Evolutionary conservation across 129 eudicot genomes (phyloP), one percentile per base, ranked within the genome.

Genomic region (Flaveria bidentis): DNA sequence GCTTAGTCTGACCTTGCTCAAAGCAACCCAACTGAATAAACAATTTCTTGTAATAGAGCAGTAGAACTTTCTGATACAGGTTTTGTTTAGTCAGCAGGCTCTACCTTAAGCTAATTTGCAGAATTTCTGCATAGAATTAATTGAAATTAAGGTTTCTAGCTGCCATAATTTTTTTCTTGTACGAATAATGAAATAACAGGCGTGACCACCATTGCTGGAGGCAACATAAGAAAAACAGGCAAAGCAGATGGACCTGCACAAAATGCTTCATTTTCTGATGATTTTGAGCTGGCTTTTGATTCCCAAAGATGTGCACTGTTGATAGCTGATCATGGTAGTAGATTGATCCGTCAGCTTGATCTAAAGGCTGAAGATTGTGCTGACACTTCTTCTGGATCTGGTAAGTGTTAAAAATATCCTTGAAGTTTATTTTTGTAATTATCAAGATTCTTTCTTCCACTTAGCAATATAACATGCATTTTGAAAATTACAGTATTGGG

Each of bases 161-260:
- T 17, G 45, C 25, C 18, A 25, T 39, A 20, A 33, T 20, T 39
- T 51, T 53, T 41, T 73, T 15, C 25, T 74, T 36, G 41, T 36
- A 36, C 13, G 2, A 56, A 70, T 66, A 22, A 71, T 75, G 67
- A 67, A 67, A 49, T 68, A 20, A 3, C 67, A 93, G 98, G 96
- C 13, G 98, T 90, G 55, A 90, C 97, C 17, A 93, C 98, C 58
- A 93, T 93, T 70, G 97, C 97, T 72, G 98, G 98, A 25, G 97
- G 96, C 39, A 81, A 79, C 71, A 73, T 86, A 36, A 80, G 83
- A 79, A 84, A 74, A 60, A n/a, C 90, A 28, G 97, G 98, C 69
- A 87, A 78, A 42, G 67, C 74, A 4, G 97, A 93, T 82, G 98
- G 97, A 63, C 93, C 92, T 65, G 93, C 87, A 71, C 87, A 79